Evolutionary conservation across 768 basidiomycete species (phyloP).

Genomic region (Obba rivulosa): DNA sequence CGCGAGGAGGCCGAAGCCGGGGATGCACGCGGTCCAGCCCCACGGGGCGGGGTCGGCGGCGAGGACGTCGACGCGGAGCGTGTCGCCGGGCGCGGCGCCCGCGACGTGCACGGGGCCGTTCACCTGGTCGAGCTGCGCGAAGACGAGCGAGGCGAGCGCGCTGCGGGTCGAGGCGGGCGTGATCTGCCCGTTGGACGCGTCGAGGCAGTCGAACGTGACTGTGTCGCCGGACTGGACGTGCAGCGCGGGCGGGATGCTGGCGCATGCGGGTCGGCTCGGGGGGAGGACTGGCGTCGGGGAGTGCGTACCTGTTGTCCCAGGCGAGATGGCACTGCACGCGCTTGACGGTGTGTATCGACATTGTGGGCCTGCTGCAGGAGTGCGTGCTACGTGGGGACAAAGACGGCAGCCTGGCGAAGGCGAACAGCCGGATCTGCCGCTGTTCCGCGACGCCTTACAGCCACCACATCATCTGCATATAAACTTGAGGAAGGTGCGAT

Average conservation of each 20-base stretch:
- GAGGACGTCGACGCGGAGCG: slow-evolving; percentile 54
- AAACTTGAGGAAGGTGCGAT: no score
- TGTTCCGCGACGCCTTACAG: no score
- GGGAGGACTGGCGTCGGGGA: not conserved
- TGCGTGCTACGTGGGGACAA: no score
- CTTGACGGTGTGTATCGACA: slow-evolving; percentile 52
- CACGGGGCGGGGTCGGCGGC: slow-evolving; percentile 43
- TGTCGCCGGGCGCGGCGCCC: slow-evolving; percentile 49
- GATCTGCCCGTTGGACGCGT: slow-evolving; percentile 59
- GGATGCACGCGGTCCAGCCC: slow-evolving; percentile 59
- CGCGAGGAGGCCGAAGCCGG: slow-evolving; percentile 52
- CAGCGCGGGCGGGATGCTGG: slow-evolving; percentile 47
- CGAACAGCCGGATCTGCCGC: no score
- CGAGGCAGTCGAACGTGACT: slow-evolving; percentile 56
- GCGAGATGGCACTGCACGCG: slow-evolving; percentile 48
- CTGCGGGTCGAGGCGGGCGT: slow-evolving; percentile 34
- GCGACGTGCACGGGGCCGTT: slow-evolving; percentile 54
- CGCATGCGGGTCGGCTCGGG: not conserved
- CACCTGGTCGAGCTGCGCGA: slow-evolving; percentile 51
- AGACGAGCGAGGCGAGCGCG: slow-evolving; percentile 34
- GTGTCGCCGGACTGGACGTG: slow-evolving; percentile 48
- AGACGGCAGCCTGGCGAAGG: no score
- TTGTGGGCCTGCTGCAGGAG: no score
- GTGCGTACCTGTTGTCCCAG: slow-evolving; percentile 53
- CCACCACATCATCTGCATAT: no score